phyloP scores from a whole-genome alignment of 441 rosid species.

The Adansonia madagascariensis region DNA sequence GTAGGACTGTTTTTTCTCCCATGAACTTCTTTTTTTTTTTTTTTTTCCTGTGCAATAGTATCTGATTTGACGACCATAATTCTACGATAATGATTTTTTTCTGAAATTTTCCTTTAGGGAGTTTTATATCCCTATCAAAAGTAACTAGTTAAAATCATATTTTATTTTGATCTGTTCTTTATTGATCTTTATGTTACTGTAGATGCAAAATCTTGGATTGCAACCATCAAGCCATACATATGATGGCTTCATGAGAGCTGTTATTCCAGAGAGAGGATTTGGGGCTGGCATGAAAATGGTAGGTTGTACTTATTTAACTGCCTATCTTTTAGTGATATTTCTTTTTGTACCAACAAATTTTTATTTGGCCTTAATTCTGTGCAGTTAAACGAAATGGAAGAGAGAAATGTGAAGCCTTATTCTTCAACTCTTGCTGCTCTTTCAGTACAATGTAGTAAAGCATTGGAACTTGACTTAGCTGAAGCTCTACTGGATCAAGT shows the following conservation, averaged over 20 bases:
- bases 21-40: slow-evolving; percentile 10
- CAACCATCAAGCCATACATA: slow-evolving; percentile 63
- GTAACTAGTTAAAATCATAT: slow-evolving; percentile 14
- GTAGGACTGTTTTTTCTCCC: slow-evolving; percentile 37
- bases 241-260: slow-evolving; percentile 71
- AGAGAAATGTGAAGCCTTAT: slow-evolving; percentile 57
- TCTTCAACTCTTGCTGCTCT: slow-evolving; percentile 59
- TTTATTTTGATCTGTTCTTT: neutral
- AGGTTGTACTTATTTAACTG: slow-evolving; percentile 33
- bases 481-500: slow-evolving; percentile 70
- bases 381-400: slow-evolving; percentile 66
- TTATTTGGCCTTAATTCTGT: slow-evolving; percentile 27
- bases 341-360: slow-evolving; percentile 14
- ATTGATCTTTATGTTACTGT: slow-evolving; percentile 26
- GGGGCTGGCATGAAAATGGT: slow-evolving; percentile 67
- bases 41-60: neutral
- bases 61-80: slow-evolving; percentile 17
- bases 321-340: slow-evolving; percentile 29
- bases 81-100: slow-evolving; percentile 10
- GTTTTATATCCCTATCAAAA: neutral
- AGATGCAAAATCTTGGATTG: slow-evolving; percentile 84
- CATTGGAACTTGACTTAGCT: slow-evolving; percentile 76
- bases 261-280: slow-evolving; percentile 49
- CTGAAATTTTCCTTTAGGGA: slow-evolving; percentile 18
- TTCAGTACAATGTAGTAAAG: slow-evolving; percentile 59